Evolutionary conservation across 768 basidiomycete genomes (phyloP).

Genomic region (Boletus fagicola): DNA sequence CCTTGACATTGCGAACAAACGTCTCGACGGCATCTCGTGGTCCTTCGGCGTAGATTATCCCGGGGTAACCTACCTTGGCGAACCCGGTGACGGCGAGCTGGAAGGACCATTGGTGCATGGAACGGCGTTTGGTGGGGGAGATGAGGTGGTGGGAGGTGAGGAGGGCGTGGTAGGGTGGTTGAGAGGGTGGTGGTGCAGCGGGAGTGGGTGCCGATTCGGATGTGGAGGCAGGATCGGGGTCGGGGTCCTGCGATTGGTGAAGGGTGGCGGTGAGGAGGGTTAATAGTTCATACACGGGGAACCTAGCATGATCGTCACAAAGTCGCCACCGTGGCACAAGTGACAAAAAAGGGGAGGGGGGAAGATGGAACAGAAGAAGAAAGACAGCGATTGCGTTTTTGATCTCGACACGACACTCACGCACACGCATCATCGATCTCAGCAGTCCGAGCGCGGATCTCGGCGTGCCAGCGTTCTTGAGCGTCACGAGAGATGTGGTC

Average conservation of each 20-base stretch:
- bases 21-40: slow-evolving; percentile 50
- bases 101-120: slow-evolving; percentile 54
- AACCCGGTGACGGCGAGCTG: slow-evolving; percentile 59
- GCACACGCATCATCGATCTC: slow-evolving; percentile 33
- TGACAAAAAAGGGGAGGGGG: background rate
- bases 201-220: background rate
- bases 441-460: slow-evolving; percentile 36
- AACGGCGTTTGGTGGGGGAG: slow-evolving; percentile 60
- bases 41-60: slow-evolving; percentile 72
- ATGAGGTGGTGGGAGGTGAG: slow-evolving; percentile 68
- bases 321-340: background rate
- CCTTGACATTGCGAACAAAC: slow-evolving; percentile 63
- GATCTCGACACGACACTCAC: slow-evolving; percentile 10
- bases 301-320: slow-evolving; percentile 39
- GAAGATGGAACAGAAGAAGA: background rate
- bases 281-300: slow-evolving; percentile 58
- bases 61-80: slow-evolving; percentile 74
- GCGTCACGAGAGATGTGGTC: slow-evolving; percentile 43
- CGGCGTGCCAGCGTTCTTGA: slow-evolving; percentile 48
- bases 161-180: slow-evolving; percentile 35
- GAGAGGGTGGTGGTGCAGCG: background rate
- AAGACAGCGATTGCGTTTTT: no score
- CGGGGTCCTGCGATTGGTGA: slow-evolving; percentile 31
- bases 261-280: slow-evolving; percentile 59
- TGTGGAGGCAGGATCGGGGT: background rate